Percentiles rank a stretch among this genome's conserved stretches.
These are phyloP conservation scores for Diaporthe capsici DNA, from an alignment of 2,329 filamentous ascomycete species.

Conservation along the genomic window DNA sequence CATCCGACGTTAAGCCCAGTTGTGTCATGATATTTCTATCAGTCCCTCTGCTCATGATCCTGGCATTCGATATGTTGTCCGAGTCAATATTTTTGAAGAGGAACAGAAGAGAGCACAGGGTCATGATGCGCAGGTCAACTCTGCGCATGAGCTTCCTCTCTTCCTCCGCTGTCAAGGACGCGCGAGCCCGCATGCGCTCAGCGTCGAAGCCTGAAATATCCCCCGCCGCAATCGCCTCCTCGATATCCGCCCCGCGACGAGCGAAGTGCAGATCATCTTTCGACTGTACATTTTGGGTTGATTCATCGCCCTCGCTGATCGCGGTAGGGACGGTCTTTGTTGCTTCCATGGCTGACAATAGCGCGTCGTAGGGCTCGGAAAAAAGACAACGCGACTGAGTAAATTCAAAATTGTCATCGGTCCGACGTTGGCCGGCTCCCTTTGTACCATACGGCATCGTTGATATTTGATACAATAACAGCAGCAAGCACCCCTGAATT, in stretches of 20 bases:
- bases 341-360: neutral
- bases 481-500: neutral
- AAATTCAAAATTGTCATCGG: too few species aligned
- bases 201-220: conserved; percentile 6
- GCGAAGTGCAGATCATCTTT: neutral
- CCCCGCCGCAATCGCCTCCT: neutral
- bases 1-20: conserved; percentile 55
- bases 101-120: conserved; percentile 57
- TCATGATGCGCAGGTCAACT: conserved; percentile 60
- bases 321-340: neutral
- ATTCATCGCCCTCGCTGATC: neutral
- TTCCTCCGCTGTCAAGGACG: conserved; percentile 46
- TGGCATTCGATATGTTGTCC: conserved; percentile 57
- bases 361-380: too few species aligned
- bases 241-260: neutral
- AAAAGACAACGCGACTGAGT: neutral
- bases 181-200: neutral
- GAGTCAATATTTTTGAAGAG: conserved; percentile 57
- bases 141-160: conserved; percentile 60
- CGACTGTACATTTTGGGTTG: neutral
- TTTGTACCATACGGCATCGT: neutral
- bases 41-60: conserved; percentile 60
- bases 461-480: neutral
- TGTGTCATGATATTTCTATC: conserved; percentile 57
- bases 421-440: neutral